Conservation (phyloP, 345 rosid species). For the Heritiera littoralis region DNA sequence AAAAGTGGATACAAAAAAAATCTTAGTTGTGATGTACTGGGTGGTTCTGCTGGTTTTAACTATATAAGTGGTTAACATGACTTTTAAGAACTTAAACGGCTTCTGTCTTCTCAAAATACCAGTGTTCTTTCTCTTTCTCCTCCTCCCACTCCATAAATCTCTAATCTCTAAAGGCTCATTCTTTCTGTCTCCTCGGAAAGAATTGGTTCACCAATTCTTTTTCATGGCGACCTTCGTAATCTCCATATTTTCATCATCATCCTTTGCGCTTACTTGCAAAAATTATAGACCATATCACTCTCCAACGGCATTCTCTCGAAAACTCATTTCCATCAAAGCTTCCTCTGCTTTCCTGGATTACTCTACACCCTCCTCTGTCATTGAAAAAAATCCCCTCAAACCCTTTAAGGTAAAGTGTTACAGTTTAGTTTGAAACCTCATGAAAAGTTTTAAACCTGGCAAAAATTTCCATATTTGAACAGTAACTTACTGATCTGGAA, state of each 20-base stretch:
- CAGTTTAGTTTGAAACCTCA: background rate
- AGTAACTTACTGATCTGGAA: background rate
- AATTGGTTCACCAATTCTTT: background rate
- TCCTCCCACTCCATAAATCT: background rate
- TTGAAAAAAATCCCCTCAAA: constrained; percentile 31
- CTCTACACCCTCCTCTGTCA: constrained; percentile 38
- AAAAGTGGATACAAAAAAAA: background rate
- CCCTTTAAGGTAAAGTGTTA: constrained; percentile 51
- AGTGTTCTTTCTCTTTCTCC: too few species aligned
- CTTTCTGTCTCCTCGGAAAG: background rate
- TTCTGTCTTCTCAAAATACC: background rate
- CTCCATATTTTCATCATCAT: constrained; percentile 39
- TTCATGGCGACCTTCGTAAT: constrained; percentile 48
- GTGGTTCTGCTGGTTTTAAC: background rate
- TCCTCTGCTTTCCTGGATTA: constrained; percentile 51
- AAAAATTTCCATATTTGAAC: too few species aligned
- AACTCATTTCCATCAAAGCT: constrained; percentile 60
- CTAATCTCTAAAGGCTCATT: background rate
- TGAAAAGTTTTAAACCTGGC: background rate
- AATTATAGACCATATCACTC: constrained; percentile 26
- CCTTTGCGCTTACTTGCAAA: constrained; percentile 43
- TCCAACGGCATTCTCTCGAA: constrained; percentile 10
- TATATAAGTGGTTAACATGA: background rate
- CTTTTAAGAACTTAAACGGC: background rate
- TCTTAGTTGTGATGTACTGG: background rate